Evolutionary conservation across 345 rosid genomes (phyloP).

Genomic region (Linum lewisii): DNA sequence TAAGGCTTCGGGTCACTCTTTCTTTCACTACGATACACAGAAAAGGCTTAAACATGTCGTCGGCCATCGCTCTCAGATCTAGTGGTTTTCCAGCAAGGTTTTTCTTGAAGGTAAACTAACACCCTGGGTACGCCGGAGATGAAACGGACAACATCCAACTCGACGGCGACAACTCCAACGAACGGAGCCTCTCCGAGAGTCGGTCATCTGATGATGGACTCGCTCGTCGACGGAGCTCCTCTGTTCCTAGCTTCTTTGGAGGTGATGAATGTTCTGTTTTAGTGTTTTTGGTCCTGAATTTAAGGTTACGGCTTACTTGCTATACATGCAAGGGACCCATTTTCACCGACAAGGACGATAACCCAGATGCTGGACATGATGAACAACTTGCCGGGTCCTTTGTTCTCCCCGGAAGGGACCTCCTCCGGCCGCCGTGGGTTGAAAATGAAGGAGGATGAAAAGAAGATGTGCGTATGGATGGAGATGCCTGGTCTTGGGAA

Average conservation of each 20-base stretch:
- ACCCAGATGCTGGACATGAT: conserved; percentile 2
- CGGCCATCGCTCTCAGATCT: background rate
- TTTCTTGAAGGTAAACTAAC: background rate
- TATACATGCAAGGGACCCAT: background rate
- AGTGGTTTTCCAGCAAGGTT: background rate
- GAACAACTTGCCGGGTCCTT: background rate
- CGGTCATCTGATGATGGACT: background rate
- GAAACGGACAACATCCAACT: background rate
- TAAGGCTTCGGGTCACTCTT: too few relatives aligned
- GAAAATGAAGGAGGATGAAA: conserved; percentile 7
- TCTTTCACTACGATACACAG: background rate
- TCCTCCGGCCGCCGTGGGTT: background rate
- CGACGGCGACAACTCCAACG: background rate
- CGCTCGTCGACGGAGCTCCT: background rate
- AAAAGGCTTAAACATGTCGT: background rate
- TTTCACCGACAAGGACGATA: conserved; percentile 3
- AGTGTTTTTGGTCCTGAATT: background rate
- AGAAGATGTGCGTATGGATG: background rate
- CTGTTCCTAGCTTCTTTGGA: background rate
- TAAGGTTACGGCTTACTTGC: background rate
- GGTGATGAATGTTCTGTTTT: background rate
- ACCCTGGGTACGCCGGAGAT: background rate
- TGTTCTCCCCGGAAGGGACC: background rate
- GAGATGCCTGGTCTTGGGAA: conserved; percentile 8
- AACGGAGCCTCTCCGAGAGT: background rate